Percentiles rank a stretch among this genome's conserved stretches.
Evolutionary conservation across 148 eudicot species (phyloP).

Genomic region (Amaranthus cruentus): DNA sequence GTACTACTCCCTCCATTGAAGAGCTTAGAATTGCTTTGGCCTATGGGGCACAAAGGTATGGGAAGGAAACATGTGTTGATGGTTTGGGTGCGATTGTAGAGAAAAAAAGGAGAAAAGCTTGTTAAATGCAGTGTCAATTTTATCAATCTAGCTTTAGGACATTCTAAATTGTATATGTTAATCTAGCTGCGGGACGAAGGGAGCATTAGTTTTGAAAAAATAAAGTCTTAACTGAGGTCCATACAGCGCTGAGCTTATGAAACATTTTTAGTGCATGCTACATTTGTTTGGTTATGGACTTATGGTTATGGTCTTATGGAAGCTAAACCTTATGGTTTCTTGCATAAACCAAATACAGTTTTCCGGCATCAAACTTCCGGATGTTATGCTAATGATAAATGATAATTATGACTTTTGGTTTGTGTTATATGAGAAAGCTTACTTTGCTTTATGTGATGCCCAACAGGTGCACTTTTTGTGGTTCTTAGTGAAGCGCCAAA

Average conservation of each 20-base stretch:
- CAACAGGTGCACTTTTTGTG: slow-evolving; percentile 88
- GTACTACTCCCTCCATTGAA: no score
- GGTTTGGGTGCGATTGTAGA: no score
- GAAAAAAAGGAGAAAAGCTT: no score
- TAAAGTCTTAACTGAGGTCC: slow-evolving; percentile 4
- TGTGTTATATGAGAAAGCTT: slow-evolving; percentile 1
- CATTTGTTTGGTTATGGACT: neutral
- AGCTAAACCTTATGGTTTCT: neutral
- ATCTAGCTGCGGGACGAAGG: neutral
- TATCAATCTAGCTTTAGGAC: no score
- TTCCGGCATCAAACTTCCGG: neutral
- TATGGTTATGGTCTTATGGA: no score
- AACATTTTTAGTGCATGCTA: neutral
- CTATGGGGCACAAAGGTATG: no score
- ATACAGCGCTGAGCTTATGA: neutral
- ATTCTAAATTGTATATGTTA: neutral
- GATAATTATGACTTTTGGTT: slow-evolving; percentile 1
- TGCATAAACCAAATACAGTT: neutral
- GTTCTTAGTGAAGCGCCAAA: slow-evolving; percentile 76
- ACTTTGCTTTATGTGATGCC: slow-evolving; percentile 22
- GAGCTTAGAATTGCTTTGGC: no score
- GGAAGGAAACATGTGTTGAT: no score
- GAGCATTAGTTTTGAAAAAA: neutral
- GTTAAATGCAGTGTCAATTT: no score
- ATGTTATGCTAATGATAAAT: neutral